Evolutionary conservation across 2,329 filamentous ascomycete species (phyloP), one percentile per base, ranked within the genome.

Genomic region (Scedosporium aurantiacum): DNA sequence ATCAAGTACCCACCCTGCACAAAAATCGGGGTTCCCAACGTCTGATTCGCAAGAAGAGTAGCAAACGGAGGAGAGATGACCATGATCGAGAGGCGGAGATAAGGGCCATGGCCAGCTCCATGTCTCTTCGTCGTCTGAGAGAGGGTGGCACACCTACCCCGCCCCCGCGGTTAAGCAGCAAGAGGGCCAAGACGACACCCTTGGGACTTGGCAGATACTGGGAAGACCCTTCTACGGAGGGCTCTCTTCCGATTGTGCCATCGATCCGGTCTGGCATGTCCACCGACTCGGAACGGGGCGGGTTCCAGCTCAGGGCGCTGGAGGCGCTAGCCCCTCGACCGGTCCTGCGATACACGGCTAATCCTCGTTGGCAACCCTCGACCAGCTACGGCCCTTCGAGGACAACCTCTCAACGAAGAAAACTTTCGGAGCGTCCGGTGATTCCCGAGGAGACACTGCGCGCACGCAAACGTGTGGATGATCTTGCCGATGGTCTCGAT

Each of bases 301-400:
- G 89, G 0, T 97, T 89, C 79, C 90, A 87, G 67, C 81, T 97
- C 58, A 91, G 90, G 59, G 81, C 85, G 10, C 79, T 97, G 60
- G 88, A 89, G 64, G 83, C 89, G n/a, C 83, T 97, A 64, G 87
- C 89, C 8, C 93, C 94, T 5, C 84, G 91, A 56, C 94, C 94
- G 12, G 91, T 89, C 0, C 82, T 97, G 61, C 87, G 87, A 64
- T 91, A 87, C 71, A 83, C 87, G 4, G 81, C 86, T 27, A 82
- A 85, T 62, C 81, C 88, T 18, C 80, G 86, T 66, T 79, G 82
- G 68, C 78, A 75, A 62, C 70, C 79, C 66, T 72, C 74, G 69
- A 74, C 73, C 70, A 72, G 74, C 55, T 72, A 77, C 14, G 78
- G 74, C 57, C 76, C 80, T 4, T 74, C 76, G 4, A 76, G 81